Conservation (phyloP, 2,329 filamentous ascomycete genomes). For the Epichloe brachyelytri region DNA sequence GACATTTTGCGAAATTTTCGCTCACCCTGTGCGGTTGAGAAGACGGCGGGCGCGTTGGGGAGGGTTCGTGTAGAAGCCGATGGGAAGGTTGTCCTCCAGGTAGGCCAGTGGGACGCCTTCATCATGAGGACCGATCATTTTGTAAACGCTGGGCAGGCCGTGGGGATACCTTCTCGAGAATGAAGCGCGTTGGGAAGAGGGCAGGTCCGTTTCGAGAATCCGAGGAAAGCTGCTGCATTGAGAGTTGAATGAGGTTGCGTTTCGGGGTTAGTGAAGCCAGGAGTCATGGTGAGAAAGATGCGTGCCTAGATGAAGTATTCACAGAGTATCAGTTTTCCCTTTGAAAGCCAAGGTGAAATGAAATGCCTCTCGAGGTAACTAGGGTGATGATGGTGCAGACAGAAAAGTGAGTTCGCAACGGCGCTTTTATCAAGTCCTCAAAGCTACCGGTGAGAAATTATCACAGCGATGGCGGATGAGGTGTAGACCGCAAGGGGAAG, state of each 20-base stretch:
- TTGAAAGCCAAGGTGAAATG: neutral
- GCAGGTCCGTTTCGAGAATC: constrained; percentile 12
- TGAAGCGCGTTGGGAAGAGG: constrained; percentile 11
- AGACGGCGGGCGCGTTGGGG: constrained; percentile 20
- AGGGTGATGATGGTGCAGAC: too few species aligned
- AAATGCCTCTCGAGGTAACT: too few species aligned
- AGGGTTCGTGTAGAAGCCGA: constrained; percentile 25
- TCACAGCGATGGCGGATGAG: neutral
- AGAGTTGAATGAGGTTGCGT: neutral
- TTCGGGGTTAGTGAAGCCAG: neutral
- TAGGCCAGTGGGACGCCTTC: constrained; percentile 17
- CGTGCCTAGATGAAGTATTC: neutral
- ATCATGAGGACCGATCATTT: constrained; percentile 16
- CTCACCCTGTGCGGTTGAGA: constrained; percentile 25
- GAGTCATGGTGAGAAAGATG: neutral
- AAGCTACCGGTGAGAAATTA: neutral
- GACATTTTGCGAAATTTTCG: constrained; percentile 16
- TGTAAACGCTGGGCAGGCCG: constrained; percentile 22
- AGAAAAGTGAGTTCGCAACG: neutral
- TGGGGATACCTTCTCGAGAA: constrained; percentile 23
- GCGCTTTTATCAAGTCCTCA: neutral
- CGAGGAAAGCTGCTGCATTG: constrained; percentile 10
- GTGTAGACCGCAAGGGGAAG: too few species aligned
- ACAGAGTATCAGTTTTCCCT: neutral
- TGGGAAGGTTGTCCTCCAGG: constrained; percentile 22